Evolutionary conservation across 2,329 filamentous ascomycete genomes (phyloP), one percentile per base, ranked within the genome.

Genomic region (Phyllosticta capitalensis): DNA sequence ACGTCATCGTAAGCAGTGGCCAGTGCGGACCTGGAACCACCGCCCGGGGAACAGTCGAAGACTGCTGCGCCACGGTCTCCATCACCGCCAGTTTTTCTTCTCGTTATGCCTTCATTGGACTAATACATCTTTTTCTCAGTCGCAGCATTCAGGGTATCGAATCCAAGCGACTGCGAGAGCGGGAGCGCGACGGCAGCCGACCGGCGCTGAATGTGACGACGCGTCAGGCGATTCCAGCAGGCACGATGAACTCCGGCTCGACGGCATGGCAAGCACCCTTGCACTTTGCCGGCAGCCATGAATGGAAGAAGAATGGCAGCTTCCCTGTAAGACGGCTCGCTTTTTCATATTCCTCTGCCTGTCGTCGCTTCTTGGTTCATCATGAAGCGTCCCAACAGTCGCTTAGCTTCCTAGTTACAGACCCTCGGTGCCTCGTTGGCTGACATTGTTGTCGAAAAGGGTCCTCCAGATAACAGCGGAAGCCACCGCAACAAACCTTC

Each of bases 401-500:
- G n/a, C n/a, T n/a, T n/a, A n/a, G n/a, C n/a, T n/a, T n/a, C n/a
- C n/a, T n/a, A n/a, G n/a, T n/a, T n/a, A n/a, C n/a, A n/a, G n/a
- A n/a, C n/a, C n/a, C n/a, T n/a, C n/a, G n/a, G n/a, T n/a, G n/a
- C n/a, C n/a, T 19, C 38, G 38, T n/a, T 45, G 38, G n/a, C 33
- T 19, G 17, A n/a, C 5, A 45, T n/a, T 5, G 4, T 26, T 26
- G 4, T 26, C 7, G 24, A 26, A n/a, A n/a, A 45, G 38, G n/a
- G 17, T n/a, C 38, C 38, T 45, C 38, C 38, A n/a, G 38, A n/a
- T n/a, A 45, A 45, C 38, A n/a, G 58, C 55, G 59, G 59, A 12
- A 61, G 59, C 26, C 59, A 61, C 52, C 54, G 59, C 6, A 45
- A 58, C 52, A 57, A 58, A 19, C 57, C 59, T 1, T 52, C 71